phyloP scores from a whole-genome alignment of 2,329 filamentous ascomycete genomes.

The Knoxdaviesia proteae region DNA sequence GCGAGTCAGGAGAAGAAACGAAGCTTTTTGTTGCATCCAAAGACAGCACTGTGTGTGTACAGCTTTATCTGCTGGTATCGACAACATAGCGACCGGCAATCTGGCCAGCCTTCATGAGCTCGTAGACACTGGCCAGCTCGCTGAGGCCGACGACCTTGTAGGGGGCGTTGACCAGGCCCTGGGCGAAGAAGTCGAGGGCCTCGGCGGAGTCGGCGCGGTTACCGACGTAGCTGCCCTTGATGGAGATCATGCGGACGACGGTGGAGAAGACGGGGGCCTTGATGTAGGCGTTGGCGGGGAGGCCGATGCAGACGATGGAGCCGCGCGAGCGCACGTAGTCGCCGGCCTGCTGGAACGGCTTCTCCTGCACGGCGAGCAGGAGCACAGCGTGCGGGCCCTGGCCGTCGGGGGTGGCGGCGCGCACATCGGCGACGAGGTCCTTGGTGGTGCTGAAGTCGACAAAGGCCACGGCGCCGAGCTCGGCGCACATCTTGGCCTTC shows the following conservation, averaged over 20 bases:
- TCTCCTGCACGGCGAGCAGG: conserved; percentile 69
- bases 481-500: conserved; percentile 49
- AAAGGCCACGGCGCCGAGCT: conserved; percentile 51
- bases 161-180: conserved; percentile 69
- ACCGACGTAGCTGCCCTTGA: conserved; percentile 85
- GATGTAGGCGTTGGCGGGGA: conserved; percentile 63
- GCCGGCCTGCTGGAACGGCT: conserved; percentile 87
- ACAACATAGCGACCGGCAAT: conserved; percentile 65
- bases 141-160: conserved; percentile 70
- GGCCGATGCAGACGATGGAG: conserved; percentile 69
- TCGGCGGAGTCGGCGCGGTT: conserved; percentile 77
- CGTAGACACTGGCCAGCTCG: conserved; percentile 61
- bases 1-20: too few relatives aligned
- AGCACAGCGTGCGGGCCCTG: conserved; percentile 75
- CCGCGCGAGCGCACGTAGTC: conserved; percentile 72
- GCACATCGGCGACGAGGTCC: conserved; percentile 69
- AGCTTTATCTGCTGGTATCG: conserved; percentile 37
- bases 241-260: conserved; percentile 74
- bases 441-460: conserved; percentile 62
- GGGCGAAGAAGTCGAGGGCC: conserved; percentile 73
- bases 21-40: too few relatives aligned
- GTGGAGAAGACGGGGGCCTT: conserved; percentile 75
- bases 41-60: too few relatives aligned
- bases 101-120: conserved; percentile 48
- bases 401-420: conserved; percentile 58